Conservation (phyloP, 441 rosid species). For the Manihot esculenta region DNA sequence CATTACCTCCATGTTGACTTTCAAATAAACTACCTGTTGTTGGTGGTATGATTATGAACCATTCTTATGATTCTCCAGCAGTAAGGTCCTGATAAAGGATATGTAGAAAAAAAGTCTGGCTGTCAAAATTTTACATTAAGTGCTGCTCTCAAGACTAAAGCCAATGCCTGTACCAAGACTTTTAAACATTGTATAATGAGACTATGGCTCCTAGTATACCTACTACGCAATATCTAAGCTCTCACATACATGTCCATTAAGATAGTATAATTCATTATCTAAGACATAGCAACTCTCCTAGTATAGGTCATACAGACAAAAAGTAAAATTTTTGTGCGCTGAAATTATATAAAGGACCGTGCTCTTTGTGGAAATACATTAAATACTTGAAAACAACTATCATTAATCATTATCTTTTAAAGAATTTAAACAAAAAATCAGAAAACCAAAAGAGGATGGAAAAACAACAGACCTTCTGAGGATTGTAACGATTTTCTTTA, state of each 20-base stretch:
- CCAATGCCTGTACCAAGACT: neutral
- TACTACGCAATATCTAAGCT: neutral
- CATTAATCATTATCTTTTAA: neutral
- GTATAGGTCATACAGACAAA: neutral
- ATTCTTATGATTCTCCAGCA: neutral
- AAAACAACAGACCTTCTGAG: constrained; percentile 65
- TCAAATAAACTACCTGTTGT: neutral
- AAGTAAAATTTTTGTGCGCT: neutral
- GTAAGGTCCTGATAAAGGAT: neutral
- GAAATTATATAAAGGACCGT: neutral
- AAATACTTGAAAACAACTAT: neutral
- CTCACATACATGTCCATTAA: neutral
- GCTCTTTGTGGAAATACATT: neutral
- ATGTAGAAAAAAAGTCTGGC: neutral
- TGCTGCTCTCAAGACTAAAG: neutral
- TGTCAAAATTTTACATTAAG: neutral
- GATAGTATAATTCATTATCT: neutral
- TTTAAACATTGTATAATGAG: neutral
- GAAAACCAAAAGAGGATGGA: no score
- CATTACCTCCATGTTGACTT: neutral
- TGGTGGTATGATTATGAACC: neutral
- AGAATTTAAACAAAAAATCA: neutral
- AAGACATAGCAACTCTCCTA: neutral
- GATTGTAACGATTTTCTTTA: constrained; percentile 90
- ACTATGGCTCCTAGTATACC: neutral